Evolutionary conservation across 2,329 filamentous ascomycete genomes (phyloP).

Genomic region (Ophiostoma ips): DNA sequence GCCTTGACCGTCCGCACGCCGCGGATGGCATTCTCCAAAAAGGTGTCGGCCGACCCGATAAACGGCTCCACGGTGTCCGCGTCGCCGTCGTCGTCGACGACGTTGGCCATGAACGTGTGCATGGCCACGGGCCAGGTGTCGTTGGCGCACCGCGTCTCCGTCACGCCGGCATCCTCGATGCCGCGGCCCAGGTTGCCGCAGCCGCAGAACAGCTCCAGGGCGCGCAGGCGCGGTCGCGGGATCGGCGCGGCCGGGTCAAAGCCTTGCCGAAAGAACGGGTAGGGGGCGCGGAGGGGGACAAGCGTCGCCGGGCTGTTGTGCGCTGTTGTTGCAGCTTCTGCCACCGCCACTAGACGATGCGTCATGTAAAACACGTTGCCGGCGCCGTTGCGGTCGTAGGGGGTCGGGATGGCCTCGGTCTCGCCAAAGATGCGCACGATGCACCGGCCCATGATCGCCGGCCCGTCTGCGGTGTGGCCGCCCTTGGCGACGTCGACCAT

Average conservation of each 20-base stretch:
- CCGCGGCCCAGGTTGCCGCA: slow-evolving; percentile 66
- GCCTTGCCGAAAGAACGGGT: slow-evolving; percentile 34
- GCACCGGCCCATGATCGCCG: slow-evolving; percentile 41
- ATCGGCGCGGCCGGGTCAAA: slow-evolving; percentile 30
- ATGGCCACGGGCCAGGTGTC: slow-evolving; percentile 52
- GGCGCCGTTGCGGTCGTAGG: slow-evolving; percentile 51
- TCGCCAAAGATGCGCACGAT: slow-evolving; percentile 40
- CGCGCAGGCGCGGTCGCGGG: slow-evolving; percentile 34
- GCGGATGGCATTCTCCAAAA: slow-evolving; percentile 40
- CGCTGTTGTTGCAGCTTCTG: background rate
- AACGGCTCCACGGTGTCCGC: slow-evolving; percentile 48
- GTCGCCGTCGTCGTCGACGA: slow-evolving; percentile 19
- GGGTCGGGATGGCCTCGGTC: slow-evolving; percentile 35
- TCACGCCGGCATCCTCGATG: slow-evolving; percentile 54
- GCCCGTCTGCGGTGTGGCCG: background rate
- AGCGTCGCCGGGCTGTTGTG: background rate
- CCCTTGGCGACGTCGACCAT: slow-evolving; percentile 23
- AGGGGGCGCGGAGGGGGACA: background rate
- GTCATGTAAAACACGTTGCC: slow-evolving; percentile 55
- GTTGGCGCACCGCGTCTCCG: slow-evolving; percentile 53
- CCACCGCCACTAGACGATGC: slow-evolving; percentile 8
- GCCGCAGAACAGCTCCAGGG: slow-evolving; percentile 64
- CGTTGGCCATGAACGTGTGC: slow-evolving; percentile 61
- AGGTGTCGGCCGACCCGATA: slow-evolving; percentile 58
- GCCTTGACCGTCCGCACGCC: background rate